Evolutionary conservation across 495 filamentous ascomycete genomes (phyloP), one percentile per base, ranked within the genome.

Genomic region (Talaromyces nanjingensis): DNA sequence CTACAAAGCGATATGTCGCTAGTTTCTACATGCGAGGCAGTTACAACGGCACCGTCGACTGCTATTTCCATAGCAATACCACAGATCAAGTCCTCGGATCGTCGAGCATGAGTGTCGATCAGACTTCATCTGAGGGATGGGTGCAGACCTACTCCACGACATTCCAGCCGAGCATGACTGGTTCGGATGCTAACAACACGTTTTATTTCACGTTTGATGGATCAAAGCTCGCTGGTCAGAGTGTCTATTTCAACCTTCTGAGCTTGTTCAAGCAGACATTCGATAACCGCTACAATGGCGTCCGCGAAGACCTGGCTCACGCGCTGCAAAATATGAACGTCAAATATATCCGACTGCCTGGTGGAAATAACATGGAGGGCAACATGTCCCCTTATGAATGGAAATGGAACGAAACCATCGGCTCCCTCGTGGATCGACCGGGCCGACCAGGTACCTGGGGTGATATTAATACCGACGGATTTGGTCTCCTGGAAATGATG

Each of bases 21-120:
- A 81, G 77, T 18, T 88, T 88, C 72, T 87, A 82, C 73, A 81
- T 87, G 69, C 31, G 31, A 33, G 31, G 31, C 31, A 33, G 9
- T 9, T 33, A 33, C 31, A 33, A 33, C 9, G 31, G 31, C 7
- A 33, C 31, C 7, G 31, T 33, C 31, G 9, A 9, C 31, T 33
- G 31, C 9, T 57, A 34, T 16, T 66, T 66, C 39, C 53, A 53
- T 34, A 63, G 66, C 62, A 60, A 67, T 42, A 63, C 67, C 55
- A 70, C 66, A 8, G 47, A 64, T 4, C 64, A 65, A 18, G 22
- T 56, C 53, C 53, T 56, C 22, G 53, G 53, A 27, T 56, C 53
- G 20, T 34, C 25, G 27, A 31, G 53, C 49, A 18, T 64, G 27
- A 34, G 62, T 34, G 31, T 37, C 37, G 24, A 57, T 25, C 62